phyloP scores from a whole-genome alignment of 306 rosid species.

The Acacia melanoxylon region DNA sequence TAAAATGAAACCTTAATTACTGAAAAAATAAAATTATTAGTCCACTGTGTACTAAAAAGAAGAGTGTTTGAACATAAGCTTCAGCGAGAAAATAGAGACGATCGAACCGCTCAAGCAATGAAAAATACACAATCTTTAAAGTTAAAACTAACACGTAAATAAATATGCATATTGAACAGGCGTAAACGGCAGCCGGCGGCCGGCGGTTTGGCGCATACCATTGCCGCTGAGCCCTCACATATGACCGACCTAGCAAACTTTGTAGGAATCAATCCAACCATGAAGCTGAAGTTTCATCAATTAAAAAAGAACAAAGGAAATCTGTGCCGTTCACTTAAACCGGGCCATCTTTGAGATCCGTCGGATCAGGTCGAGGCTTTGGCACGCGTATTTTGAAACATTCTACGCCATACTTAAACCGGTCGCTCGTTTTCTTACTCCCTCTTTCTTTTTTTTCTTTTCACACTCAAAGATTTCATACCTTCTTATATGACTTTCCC shows the following conservation, averaged over 20 bases:
- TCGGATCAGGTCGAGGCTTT: neutral
- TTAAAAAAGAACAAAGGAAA: neutral
- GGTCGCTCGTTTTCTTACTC: neutral
- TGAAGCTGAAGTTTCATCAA: neutral
- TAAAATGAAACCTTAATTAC: neutral
- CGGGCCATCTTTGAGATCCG: neutral
- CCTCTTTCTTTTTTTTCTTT: neutral
- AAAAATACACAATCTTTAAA: neutral
- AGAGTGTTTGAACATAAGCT: neutral
- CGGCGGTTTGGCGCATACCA: constrained; percentile 6
- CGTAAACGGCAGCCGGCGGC: neutral
- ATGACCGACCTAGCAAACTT: neutral
- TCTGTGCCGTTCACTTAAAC: neutral
- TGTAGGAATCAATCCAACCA: neutral
- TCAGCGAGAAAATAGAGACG: neutral
- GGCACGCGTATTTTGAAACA: constrained; percentile 38
- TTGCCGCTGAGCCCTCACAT: neutral
- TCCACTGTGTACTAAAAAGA: neutral
- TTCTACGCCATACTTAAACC: constrained; percentile 43
- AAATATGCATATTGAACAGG: neutral
- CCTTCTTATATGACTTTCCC: neutral
- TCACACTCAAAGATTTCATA: constrained; percentile 2
- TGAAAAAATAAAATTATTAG: neutral
- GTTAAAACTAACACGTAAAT: neutral
- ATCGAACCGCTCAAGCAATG: neutral